phyloP scores from a whole-genome alignment of 2,329 filamentous ascomycete genomes.

The Cladophialophora yegresii region DNA sequence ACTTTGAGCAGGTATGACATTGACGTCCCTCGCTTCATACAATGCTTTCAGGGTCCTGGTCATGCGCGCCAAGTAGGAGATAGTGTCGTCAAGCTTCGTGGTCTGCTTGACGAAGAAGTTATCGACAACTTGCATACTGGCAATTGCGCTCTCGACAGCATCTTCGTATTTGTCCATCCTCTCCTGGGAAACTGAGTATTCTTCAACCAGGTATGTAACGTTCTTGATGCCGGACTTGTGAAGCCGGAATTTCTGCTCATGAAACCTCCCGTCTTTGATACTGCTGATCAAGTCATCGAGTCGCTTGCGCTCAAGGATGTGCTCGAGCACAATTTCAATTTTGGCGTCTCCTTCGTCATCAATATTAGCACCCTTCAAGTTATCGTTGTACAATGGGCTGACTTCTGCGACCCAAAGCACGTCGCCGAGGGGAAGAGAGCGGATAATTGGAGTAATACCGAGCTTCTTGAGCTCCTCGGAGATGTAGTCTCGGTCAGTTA shows the following conservation, averaged over 20 bases:
- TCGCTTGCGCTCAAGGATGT: conserved; percentile 78
- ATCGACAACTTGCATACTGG: conserved; percentile 74
- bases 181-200: conserved; percentile 63
- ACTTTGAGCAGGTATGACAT: conserved; percentile 28
- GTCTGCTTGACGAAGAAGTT: conserved; percentile 79
- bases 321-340: conserved; percentile 73
- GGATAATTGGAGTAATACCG: conserved; percentile 66
- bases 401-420: conserved; percentile 77
- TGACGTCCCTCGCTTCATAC: conserved; percentile 50
- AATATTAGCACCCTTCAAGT: conserved; percentile 31
- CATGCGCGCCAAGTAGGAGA: conserved; percentile 72
- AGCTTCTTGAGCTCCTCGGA: conserved; percentile 69
- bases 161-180: conserved; percentile 62
- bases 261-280: conserved; percentile 79
- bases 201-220: conserved; percentile 76
- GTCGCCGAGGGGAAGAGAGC: conserved; percentile 71
- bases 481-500: conserved; percentile 75
- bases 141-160: conserved; percentile 70
- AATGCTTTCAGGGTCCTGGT: conserved; percentile 66
- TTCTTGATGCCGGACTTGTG: conserved; percentile 71
- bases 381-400: conserved; percentile 62
- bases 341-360: conserved; percentile 51
- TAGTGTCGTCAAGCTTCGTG: conserved; percentile 73
- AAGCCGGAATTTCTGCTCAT: conserved; percentile 81
- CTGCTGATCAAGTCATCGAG: conserved; percentile 77